Percentiles rank a stretch among this genome's conserved stretches.
Evolutionary conservation across 495 filamentous ascomycete species (phyloP).

Genomic region (Filosporella fistucella): DNA sequence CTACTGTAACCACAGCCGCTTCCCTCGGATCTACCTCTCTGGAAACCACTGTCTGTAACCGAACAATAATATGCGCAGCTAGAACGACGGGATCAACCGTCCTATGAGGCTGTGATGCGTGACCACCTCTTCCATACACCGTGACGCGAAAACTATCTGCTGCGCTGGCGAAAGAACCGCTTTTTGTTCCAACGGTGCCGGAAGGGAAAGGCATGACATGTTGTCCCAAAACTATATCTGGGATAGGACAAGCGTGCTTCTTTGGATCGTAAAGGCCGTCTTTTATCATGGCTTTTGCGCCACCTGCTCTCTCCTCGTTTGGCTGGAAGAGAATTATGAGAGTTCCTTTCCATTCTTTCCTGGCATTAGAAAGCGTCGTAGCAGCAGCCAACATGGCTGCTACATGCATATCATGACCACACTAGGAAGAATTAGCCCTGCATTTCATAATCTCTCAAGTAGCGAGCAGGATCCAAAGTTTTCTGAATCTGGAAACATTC

Average conservation of each 20-base stretch:
- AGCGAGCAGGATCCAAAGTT: too few species aligned
- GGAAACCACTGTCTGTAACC: slow-evolving; percentile 53
- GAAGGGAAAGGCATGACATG: slow-evolving; percentile 43
- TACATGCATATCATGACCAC: slow-evolving; percentile 64
- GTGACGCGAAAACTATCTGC: slow-evolving; percentile 39
- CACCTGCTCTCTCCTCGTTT: slow-evolving; percentile 49
- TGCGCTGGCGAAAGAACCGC: slow-evolving; percentile 36
- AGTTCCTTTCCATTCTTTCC: slow-evolving; percentile 49
- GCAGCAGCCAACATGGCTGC: slow-evolving; percentile 46
- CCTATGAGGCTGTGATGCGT: slow-evolving; percentile 45
- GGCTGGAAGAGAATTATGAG: slow-evolving; percentile 58
- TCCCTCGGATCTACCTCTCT: slow-evolving; percentile 49
- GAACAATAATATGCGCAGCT: slow-evolving; percentile 43
- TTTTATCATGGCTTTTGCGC: slow-evolving; percentile 56
- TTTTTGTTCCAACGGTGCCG: slow-evolving; percentile 34
- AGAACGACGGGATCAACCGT: slow-evolving; percentile 55
- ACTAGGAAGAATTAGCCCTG: too few species aligned
- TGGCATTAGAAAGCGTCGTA: slow-evolving; percentile 34
- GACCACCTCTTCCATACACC: slow-evolving; percentile 47
- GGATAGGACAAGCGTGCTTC: slow-evolving; percentile 37
- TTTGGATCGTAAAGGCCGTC: slow-evolving; percentile 52
- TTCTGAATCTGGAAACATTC: too few species aligned
- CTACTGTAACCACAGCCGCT: slow-evolving; percentile 50
- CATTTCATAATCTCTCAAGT: too few species aligned
- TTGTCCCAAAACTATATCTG: slow-evolving; percentile 52